A percentile compares a stretch with the other conserved stretches of the same genome.
These are phyloP conservation scores for Tetrahymena thermophila DNA, from an alignment of 73 alveolate genomes.

Conservation along the genomic window DNA sequence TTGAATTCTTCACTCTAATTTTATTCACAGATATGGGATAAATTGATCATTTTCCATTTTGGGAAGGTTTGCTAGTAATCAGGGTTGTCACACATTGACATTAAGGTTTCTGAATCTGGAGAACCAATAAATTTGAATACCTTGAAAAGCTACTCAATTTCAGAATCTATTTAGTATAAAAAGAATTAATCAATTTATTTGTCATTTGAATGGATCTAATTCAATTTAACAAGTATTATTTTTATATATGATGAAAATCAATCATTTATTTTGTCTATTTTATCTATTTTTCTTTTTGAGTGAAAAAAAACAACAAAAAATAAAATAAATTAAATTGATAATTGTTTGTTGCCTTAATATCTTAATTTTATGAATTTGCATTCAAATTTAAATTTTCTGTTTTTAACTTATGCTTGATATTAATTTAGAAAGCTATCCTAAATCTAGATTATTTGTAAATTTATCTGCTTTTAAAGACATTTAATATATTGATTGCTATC, in stretches of 20 bases:
- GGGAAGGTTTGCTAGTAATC: slow-evolving; percentile 51
- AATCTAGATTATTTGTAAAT: not conserved
- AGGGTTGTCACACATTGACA: slow-evolving; percentile 13
- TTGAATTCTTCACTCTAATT: slow-evolving; percentile 41
- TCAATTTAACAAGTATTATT: too few species aligned
- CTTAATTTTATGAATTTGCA: not conserved
- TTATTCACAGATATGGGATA: slow-evolving; percentile 14
- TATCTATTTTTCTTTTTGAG: not conserved
- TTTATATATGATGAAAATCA: too few species aligned
- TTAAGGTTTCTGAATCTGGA: slow-evolving; percentile 44
- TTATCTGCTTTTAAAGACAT: too few species aligned
- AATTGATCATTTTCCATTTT: slow-evolving; percentile 54
- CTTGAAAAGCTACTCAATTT: slow-evolving; percentile 72
- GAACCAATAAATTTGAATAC: slow-evolving; percentile 67
- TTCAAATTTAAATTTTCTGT: not conserved
- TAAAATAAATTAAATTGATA: not conserved
- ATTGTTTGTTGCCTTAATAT: not conserved
- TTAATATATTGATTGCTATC: too few species aligned
- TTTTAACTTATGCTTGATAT: not conserved
- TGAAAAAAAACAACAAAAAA: too few species aligned
- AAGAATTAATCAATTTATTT: too few species aligned
- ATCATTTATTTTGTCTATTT: not conserved
- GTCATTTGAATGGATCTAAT: too few species aligned
- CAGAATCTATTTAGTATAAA: slow-evolving; percentile 38
- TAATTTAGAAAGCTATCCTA: too few species aligned